Conservation (phyloP, 352 stramenopile species). For the Pythium scleroteichum region DNA sequence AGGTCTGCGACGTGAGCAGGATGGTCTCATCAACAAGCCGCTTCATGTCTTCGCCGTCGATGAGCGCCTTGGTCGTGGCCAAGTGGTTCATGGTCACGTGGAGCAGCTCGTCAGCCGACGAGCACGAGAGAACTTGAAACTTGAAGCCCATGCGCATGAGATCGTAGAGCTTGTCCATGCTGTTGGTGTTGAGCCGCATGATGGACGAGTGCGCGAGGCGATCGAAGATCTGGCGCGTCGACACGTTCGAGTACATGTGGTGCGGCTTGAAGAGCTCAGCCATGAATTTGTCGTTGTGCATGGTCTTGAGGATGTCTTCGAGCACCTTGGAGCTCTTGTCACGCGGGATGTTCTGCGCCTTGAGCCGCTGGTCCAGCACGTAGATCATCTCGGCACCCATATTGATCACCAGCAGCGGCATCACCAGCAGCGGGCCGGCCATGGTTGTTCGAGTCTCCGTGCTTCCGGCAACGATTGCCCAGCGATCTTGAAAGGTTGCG, state of each 20-base stretch:
- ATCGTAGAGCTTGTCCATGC: slow-evolving; percentile 95
- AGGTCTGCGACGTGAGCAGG: slow-evolving; percentile 67
- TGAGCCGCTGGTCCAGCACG: slow-evolving; percentile 91
- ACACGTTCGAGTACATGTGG: slow-evolving; percentile 88
- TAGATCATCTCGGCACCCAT: slow-evolving; percentile 95
- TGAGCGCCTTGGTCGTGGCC: slow-evolving; percentile 67
- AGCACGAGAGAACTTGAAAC: slow-evolving; percentile 85
- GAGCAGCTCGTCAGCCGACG: slow-evolving; percentile 83
- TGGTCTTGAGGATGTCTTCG: slow-evolving; percentile 91
- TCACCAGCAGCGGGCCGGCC: slow-evolving; percentile 75
- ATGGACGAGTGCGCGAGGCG: slow-evolving; percentile 92
- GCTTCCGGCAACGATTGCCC: too few species aligned
- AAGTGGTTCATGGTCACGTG: slow-evolving; percentile 90
- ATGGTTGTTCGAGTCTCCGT: slow-evolving; percentile 29
- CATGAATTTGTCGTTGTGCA: slow-evolving; percentile 93
- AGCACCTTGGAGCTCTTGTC: slow-evolving; percentile 92
- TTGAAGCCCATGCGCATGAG: slow-evolving; percentile 97
- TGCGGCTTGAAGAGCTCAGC: slow-evolving; percentile 92
- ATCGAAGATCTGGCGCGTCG: slow-evolving; percentile 92
- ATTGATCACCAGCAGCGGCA: slow-evolving; percentile 93
- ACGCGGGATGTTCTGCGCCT: slow-evolving; percentile 87
- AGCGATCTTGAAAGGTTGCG: slow-evolving; percentile 1
- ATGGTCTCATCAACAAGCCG: slow-evolving; percentile 77
- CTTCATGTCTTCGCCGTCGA: slow-evolving; percentile 67
- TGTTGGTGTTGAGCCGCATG: slow-evolving; percentile 93